Evolutionary conservation across 768 basidiomycete species (phyloP), one percentile per base, ranked within the genome.

Genomic region (Lactarius tabidus): DNA sequence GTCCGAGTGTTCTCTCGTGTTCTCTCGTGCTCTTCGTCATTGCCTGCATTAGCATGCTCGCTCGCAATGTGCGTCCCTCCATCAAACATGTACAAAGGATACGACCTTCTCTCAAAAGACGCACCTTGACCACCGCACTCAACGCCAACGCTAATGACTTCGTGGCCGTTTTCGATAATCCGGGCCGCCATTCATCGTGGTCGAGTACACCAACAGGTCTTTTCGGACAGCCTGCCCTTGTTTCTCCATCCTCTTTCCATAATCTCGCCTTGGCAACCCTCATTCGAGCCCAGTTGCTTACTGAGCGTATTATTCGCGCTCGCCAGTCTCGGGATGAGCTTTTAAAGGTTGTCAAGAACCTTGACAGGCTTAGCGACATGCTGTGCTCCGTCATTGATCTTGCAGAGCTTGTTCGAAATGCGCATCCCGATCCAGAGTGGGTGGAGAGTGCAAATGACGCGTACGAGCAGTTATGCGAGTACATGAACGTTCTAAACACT

Each of bases 401-500:
- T 65, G 91, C 94, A 59, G 97, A 99, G 75, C 83, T 97, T 57
- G 82, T 99, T 33, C 84, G 95, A 67, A 95, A 96, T 73, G 88
- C 93, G 0, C 95, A 98, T 78, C 95, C 96, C 1, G 93, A 97
- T 73, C 79, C 80, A 31, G 72, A 76, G 54, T 98, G 96, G 95
- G 82, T 92, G 18, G 81, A 85, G 18, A 88, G 88, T 57, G 92
- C 92, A 53, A 92, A 97, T 73, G 81, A 83, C 67, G 90, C 91
- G 51, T 98, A 98, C 75, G 95, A 94, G 75, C 85, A 84, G 67
- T 79, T 98, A 67, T 98, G 94, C 79, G 91, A 95, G 77, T 95
- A 91, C 75, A 98, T 99, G 95, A 98, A 98, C 75, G 87, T 92
- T 54, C 80, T 98, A 65, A 99, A 99, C 76, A 98, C 95, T 36